Evolutionary conservation across 257 asterid genomes (phyloP).

Genomic region (Solanum boliviense): DNA sequence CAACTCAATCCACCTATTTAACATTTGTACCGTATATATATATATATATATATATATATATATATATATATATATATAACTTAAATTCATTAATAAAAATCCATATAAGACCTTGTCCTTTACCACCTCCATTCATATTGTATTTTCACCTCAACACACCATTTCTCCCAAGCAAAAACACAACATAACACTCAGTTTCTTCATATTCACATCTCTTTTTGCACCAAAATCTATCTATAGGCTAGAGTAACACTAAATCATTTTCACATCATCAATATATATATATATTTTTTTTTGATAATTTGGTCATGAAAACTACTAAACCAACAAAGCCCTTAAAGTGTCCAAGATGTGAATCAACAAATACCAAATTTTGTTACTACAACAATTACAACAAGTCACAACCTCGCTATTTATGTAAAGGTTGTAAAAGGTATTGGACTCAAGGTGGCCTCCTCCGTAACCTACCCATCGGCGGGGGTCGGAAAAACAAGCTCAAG

Average conservation of each 20-base stretch:
- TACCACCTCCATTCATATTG: neutral
- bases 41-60: too few species aligned
- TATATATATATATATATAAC: neutral
- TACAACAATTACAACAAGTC: slow-evolving; percentile 63
- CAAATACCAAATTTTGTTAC: slow-evolving; percentile 62
- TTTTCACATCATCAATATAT: neutral
- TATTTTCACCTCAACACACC: neutral
- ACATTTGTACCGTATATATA: fast-evolving
- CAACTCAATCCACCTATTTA: too few species aligned
- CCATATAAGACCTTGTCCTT: neutral
- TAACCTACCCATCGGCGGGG: slow-evolving; percentile 61
- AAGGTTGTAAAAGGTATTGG: slow-evolving; percentile 72
- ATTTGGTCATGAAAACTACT: neutral
- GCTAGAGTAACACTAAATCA: neutral
- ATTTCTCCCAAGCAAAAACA: neutral
- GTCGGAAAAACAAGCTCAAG: slow-evolving; percentile 39
- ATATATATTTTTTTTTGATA: neutral
- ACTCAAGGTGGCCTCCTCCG: slow-evolving; percentile 67
- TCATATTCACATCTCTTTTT: neutral
- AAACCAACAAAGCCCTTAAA: slow-evolving; percentile 23
- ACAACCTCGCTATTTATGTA: slow-evolving; percentile 75
- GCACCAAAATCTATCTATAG: neutral
- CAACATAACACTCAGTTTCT: slow-evolving; percentile 6
- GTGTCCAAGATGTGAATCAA: slow-evolving; percentile 63
- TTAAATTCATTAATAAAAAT: too few species aligned